Percentiles rank a stretch among this genome's conserved stretches.
Conservation (phyloP, 352 stramenopile genomes). For the Globisporangium viniferum region DNA sequence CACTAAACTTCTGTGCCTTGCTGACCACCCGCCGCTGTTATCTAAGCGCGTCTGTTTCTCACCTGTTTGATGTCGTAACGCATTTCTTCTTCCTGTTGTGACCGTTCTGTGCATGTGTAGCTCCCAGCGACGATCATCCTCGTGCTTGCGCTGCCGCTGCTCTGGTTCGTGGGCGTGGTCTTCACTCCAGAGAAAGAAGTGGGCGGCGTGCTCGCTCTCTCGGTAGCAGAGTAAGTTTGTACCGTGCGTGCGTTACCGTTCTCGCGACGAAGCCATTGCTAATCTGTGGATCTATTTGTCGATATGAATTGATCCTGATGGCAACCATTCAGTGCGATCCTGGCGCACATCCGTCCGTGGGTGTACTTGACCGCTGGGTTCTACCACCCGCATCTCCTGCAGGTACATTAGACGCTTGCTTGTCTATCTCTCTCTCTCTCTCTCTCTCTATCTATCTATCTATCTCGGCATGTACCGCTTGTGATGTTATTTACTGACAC, state of each 20-base stretch:
- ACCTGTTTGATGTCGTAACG: neutral
- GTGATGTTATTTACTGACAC: neutral
- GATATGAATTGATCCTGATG: neutral
- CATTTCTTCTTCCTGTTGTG: neutral
- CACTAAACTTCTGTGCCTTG: no score
- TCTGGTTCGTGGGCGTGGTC: constrained; percentile 70
- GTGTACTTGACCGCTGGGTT: constrained; percentile 83
- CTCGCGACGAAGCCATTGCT: neutral
- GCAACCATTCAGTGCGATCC: constrained; percentile 51
- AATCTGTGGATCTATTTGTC: neutral
- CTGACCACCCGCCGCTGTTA: no score
- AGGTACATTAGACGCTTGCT: constrained; percentile 29
- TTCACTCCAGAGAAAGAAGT: constrained; percentile 71
- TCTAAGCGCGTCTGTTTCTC: neutral
- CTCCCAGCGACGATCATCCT: constrained; percentile 67
- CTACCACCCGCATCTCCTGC: constrained; percentile 76
- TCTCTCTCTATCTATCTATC: neutral
- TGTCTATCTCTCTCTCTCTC: neutral
- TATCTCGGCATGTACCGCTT: neutral
- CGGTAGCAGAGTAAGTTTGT: constrained; percentile 66
- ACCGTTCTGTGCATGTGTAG: constrained; percentile 24
- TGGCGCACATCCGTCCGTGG: constrained; percentile 84
- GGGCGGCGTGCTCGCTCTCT: constrained; percentile 70
- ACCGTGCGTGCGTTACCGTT: neutral
- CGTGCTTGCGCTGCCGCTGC: constrained; percentile 54